These are phyloP conservation scores for Sherardia arvensis DNA, from an alignment of 257 asterid genomes.

Conservation along the genomic window DNA sequence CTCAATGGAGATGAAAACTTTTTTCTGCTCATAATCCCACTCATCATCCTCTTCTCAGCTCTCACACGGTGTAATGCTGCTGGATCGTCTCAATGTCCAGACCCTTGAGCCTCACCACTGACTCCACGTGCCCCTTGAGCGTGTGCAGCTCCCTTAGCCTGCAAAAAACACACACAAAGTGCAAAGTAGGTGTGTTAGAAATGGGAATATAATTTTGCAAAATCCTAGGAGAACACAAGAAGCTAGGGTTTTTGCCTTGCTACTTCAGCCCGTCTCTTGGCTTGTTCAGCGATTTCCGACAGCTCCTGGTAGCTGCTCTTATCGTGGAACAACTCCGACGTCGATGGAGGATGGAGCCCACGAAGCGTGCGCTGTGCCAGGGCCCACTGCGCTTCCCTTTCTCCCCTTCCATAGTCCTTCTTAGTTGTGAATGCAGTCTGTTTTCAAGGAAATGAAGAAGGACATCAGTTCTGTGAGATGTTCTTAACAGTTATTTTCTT, in stretches of 20 bases:
- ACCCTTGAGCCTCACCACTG: slow-evolving; percentile 44
- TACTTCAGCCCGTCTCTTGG: slow-evolving; percentile 52
- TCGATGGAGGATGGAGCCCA: slow-evolving; percentile 40
- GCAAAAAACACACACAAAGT: not conserved
- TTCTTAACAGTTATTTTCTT: no score
- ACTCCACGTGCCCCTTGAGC: slow-evolving; percentile 42
- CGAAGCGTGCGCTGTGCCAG: slow-evolving; percentile 49
- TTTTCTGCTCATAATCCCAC: not conserved
- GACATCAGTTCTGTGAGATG: not conserved
- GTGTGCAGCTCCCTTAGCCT: slow-evolving; percentile 49
- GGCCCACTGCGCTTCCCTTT: slow-evolving; percentile 60
- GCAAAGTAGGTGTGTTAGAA: not conserved
- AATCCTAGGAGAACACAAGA: not conserved
- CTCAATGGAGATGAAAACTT: not conserved
- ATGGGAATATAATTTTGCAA: not conserved
- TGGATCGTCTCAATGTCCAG: slow-evolving; percentile 46
- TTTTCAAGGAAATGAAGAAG: not conserved
- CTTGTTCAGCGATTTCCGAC: slow-evolving; percentile 56
- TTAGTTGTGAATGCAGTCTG: slow-evolving; percentile 45
- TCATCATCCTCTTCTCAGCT: not conserved
- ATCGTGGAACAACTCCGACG: slow-evolving; percentile 25
- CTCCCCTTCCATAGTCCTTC: slow-evolving; percentile 49
- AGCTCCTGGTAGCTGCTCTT: slow-evolving; percentile 35
- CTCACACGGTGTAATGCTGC: slow-evolving; percentile 39
- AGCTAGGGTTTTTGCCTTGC: slow-evolving; percentile 30